Percentiles rank a stretch among this genome's conserved stretches.
phyloP scores from a whole-genome alignment of 148 eudicot species.

The Drosera capensis region DNA sequence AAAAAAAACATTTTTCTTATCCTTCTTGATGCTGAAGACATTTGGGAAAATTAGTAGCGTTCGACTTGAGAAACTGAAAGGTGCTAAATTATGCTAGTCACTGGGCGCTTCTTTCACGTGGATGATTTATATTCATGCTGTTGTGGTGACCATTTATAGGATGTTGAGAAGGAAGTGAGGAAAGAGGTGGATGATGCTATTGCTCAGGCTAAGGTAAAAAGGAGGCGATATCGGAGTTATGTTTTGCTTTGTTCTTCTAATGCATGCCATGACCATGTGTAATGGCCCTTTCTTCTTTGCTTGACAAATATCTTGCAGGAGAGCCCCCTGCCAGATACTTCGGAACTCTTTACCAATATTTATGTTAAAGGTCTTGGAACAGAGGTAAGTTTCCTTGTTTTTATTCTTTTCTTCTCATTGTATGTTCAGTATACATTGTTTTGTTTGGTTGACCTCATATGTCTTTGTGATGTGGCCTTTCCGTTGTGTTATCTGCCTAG shows the following conservation, averaged over 20 bases:
- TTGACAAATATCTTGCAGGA: conserved; percentile 30
- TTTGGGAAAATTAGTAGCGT: neutral
- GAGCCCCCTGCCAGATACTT: conserved; percentile 79
- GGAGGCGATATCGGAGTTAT: neutral
- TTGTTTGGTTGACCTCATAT: neutral
- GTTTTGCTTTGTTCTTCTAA: neutral
- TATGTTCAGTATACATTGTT: neutral
- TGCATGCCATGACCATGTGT: neutral
- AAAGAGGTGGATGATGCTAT: conserved; percentile 50
- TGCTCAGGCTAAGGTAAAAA: conserved; percentile 43
- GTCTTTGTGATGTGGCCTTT: neutral
- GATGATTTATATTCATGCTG: too few relatives aligned
- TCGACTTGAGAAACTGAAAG: neutral
- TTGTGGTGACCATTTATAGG: conserved; percentile 13
- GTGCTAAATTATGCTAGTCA: neutral
- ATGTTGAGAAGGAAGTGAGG: conserved; percentile 35
- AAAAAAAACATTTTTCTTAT: neutral
- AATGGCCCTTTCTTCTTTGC: neutral
- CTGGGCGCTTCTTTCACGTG: neutral
- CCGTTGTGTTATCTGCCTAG: neutral
- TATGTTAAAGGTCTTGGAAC: conserved; percentile 68
- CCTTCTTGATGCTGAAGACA: neutral
- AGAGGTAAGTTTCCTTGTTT: conserved; percentile 36
- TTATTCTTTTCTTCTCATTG: neutral
- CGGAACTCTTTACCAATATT: conserved; percentile 72